Percentiles rank a stretch among this genome's conserved stretches.
These are phyloP conservation scores for Myxozyma monticola DNA, from an alignment of 805 yeast species.

Conservation along the genomic window DNA sequence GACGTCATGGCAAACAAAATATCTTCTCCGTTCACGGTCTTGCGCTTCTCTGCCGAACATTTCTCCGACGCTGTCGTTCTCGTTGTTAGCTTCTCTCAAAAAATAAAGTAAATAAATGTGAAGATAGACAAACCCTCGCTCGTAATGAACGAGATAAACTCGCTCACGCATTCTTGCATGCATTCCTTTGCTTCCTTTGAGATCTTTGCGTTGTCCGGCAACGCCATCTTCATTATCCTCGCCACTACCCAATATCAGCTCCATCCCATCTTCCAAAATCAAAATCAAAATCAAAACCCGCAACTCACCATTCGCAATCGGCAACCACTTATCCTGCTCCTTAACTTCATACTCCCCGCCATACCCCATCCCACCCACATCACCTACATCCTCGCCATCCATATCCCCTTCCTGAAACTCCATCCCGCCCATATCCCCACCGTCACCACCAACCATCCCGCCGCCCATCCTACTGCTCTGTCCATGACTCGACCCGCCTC, in stretches of 20 bases:
- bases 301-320: constrained; percentile 54
- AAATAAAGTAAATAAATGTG: not conserved
- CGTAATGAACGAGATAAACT: constrained; percentile 67
- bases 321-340: constrained; percentile 62
- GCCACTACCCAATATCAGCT: too few species aligned
- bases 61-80: constrained; percentile 51
- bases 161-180: constrained; percentile 69
- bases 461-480: not conserved
- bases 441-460: constrained; percentile 10
- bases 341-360: constrained; percentile 50
- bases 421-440: constrained; percentile 3
- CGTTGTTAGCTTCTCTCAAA: not conserved
- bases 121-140: constrained; percentile 45
- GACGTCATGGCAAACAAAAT: constrained; percentile 62
- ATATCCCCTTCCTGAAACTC: constrained; percentile 14
- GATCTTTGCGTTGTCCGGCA: constrained; percentile 71
- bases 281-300: not conserved
- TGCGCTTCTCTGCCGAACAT: constrained; percentile 63
- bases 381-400: constrained; percentile 14
- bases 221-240: constrained; percentile 72
- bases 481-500: not conserved
- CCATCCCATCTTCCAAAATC: too few species aligned
- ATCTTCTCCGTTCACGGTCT: constrained; percentile 71
- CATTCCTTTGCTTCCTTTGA: constrained; percentile 79
- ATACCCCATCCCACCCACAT: constrained; percentile 8